Conservation (phyloP, 352 stramenopile genomes). For the Phytophthora ohioensis region DNA sequence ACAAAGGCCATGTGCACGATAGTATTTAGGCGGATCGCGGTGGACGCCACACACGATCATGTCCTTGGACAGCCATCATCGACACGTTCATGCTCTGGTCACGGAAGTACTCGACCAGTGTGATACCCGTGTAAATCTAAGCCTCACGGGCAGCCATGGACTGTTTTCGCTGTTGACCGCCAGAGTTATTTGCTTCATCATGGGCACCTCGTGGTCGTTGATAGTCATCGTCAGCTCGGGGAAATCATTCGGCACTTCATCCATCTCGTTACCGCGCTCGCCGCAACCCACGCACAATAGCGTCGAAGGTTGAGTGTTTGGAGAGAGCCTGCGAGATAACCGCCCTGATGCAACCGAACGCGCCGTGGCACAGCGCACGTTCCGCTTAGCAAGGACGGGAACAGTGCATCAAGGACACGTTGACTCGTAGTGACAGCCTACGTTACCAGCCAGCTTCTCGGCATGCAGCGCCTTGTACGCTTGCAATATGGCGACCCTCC, state of each 20-base stretch:
- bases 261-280: conserved; percentile 99
- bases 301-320: conserved; percentile 99
- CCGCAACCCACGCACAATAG: conserved; percentile 99
- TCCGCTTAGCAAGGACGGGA: conserved; percentile 98
- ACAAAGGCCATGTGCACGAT: too few relatives aligned
- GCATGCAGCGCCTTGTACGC: conserved; percentile 23
- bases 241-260: conserved; percentile 99
- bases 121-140: conserved; percentile 99
- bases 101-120: conserved; percentile 99
- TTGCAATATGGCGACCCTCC: too few relatives aligned
- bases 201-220: conserved; percentile 97
- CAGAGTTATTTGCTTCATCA: conserved; percentile 99
- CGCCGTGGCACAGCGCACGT: conserved; percentile 98
- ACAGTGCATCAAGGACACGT: conserved; percentile 99
- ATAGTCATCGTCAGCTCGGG: conserved; percentile 99
- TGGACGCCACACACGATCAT: too few relatives aligned
- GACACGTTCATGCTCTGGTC: conserved; percentile 99
- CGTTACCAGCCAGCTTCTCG: conserved; percentile 98
- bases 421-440: conserved; percentile 97
- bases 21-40: too few relatives aligned
- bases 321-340: conserved; percentile 99
- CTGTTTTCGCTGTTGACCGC: conserved; percentile 99
- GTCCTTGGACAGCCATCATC: conserved; percentile 96
- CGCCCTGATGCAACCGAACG: conserved; percentile 99
- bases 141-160: conserved; percentile 99